These are phyloP conservation scores for Thalassiosira delicatula DNA, from an alignment of 352 stramenopile species.

Conservation along the genomic window DNA sequence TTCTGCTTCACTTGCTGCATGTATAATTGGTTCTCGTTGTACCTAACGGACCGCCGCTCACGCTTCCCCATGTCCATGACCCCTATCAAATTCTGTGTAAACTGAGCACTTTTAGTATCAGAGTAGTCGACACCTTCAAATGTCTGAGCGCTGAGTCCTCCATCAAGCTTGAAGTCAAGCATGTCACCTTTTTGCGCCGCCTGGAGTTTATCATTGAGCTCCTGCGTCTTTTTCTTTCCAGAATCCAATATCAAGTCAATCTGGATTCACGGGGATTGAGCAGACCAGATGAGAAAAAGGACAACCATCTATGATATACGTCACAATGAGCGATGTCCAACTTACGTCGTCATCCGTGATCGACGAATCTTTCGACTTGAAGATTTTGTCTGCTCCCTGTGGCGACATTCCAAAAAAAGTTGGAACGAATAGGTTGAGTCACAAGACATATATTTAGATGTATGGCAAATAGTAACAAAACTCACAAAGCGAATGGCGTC, in stretches of 20 bases:
- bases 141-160: conserved; percentile 90
- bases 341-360: conserved; percentile 99
- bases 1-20: no score
- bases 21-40: conserved; percentile 81
- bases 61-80: conserved; percentile 83
- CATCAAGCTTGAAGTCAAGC: conserved; percentile 90
- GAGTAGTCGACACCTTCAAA: conserved; percentile 93
- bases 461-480: no score
- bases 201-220: conserved; percentile 84
- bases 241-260: conserved; percentile 96
- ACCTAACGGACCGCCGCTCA: conserved; percentile 73
- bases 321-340: no score
- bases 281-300: no score
- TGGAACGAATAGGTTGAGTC: no score
- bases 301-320: no score
- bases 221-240: conserved; percentile 84
- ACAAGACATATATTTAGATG: no score
- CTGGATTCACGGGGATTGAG: no score
- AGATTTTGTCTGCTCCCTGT: conserved; percentile 97
- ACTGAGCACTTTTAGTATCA: conserved; percentile 83
- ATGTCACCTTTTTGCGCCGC: conserved; percentile 88
- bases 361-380: conserved; percentile 93
- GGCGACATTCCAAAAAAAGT: no score
- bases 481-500: conserved; percentile 97
- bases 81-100: conserved; percentile 80